A percentile compares a stretch with the other conserved stretches of the same genome.
Evolutionary conservation across 768 basidiomycete genomes (phyloP).

Genomic region (Lactifluus rugatus): DNA sequence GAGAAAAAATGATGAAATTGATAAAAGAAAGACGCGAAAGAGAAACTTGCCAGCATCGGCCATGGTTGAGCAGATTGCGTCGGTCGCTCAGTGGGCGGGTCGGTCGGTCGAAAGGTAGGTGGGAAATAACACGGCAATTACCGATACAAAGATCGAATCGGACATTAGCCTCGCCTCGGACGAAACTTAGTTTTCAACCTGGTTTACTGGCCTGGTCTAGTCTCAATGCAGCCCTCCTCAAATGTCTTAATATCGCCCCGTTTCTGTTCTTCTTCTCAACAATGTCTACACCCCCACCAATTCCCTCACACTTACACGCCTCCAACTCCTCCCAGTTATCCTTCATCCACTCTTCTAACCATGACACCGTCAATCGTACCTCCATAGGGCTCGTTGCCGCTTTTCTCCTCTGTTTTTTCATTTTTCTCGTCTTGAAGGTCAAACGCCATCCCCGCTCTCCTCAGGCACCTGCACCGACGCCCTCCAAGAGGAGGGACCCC

Average conservation of each 20-base stretch:
- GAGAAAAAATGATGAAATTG: neutral
- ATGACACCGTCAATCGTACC: neutral
- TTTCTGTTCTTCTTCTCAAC: too few relatives aligned
- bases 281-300: neutral
- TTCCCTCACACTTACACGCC: neutral
- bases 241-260: too few relatives aligned
- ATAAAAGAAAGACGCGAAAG: neutral
- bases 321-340: neutral
- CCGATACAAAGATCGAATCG: too few relatives aligned
- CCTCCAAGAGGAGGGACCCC: neutral
- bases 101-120: too few relatives aligned
- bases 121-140: neutral
- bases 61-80: too few relatives aligned
- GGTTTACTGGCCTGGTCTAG: too few relatives aligned
- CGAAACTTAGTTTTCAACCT: too few relatives aligned
- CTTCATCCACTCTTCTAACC: neutral
- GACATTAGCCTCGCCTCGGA: too few relatives aligned
- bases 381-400: neutral
- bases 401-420: neutral
- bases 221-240: too few relatives aligned
- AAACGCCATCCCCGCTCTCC: neutral
- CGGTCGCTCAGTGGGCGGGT: too few relatives aligned
- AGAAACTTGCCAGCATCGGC: constrained; percentile 18
- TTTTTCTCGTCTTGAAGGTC: neutral
- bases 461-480: neutral